Conservation (phyloP, 805 yeast genomes). For the Saturnispora kantuleensis region DNA sequence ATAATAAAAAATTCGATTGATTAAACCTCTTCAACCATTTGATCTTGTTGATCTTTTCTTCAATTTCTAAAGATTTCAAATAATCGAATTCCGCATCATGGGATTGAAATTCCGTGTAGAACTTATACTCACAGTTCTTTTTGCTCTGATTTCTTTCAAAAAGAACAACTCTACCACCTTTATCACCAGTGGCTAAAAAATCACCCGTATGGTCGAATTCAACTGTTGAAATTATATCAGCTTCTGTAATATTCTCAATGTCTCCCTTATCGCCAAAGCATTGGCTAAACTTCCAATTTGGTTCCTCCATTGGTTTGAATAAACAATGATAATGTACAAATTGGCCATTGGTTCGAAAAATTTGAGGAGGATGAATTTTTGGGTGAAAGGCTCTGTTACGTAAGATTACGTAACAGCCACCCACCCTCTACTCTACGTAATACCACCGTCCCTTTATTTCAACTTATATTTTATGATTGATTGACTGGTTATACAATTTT, state of each 20-base stretch:
- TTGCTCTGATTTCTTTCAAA: conserved; percentile 78
- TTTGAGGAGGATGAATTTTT: too few relatives aligned
- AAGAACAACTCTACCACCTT: conserved; percentile 94
- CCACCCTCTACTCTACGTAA: too few relatives aligned
- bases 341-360: background rate
- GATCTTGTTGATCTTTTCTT: conserved; percentile 95
- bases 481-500: background rate
- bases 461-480: too few relatives aligned
- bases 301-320: conserved; percentile 20
- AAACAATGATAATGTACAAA: background rate
- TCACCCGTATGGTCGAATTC: conserved; percentile 95
- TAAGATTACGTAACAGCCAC: too few relatives aligned
- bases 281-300: conserved; percentile 79
- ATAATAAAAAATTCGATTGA: conserved; percentile 79
- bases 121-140: conserved; percentile 84
- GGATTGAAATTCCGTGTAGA: conserved; percentile 93
- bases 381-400: too few relatives aligned
- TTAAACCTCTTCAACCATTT: conserved; percentile 89
- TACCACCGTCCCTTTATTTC: too few relatives aligned
- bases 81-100: conserved; percentile 99
- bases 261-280: conserved; percentile 99
- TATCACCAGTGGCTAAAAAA: conserved; percentile 94
- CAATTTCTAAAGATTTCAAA: conserved; percentile 89
- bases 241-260: conserved; percentile 88
- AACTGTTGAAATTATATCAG: conserved; percentile 93